These are phyloP conservation scores for Scheffersomyces stipitis DNA, from an alignment of 805 yeast species.

Conservation along the genomic window DNA sequence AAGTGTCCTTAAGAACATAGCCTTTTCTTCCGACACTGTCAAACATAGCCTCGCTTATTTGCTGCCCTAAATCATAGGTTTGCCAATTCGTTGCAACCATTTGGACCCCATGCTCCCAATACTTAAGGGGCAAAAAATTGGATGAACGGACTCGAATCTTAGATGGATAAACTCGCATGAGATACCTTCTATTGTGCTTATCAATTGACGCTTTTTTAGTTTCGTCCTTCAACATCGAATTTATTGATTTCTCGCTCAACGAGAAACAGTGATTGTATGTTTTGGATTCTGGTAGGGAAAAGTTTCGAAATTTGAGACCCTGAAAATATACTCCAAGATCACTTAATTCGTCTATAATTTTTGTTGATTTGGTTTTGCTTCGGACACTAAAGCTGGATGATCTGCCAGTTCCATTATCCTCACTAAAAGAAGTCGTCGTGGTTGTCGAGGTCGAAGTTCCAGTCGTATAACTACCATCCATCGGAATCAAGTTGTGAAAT, in stretches of 20 bases:
- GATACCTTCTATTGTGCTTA: constrained; percentile 72
- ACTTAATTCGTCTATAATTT: constrained; percentile 46
- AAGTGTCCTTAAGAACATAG: constrained; percentile 72
- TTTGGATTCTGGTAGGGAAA: constrained; percentile 84
- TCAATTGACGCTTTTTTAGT: constrained; percentile 54
- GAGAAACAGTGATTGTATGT: constrained; percentile 82
- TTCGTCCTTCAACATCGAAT: constrained; percentile 62
- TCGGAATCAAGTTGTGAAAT: constrained; percentile 12
- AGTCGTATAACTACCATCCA: constrained; percentile 20
- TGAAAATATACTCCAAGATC: constrained; percentile 68
- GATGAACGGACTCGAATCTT: constrained; percentile 72
- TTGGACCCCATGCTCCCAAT: constrained; percentile 87
- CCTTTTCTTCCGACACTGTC: constrained; percentile 62
- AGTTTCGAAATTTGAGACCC: constrained; percentile 78
- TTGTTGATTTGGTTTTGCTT: constrained; percentile 19
- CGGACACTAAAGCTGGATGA: constrained; percentile 20
- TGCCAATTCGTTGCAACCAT: constrained; percentile 99
- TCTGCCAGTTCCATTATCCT: constrained; percentile 26
- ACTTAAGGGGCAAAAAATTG: constrained; percentile 75
- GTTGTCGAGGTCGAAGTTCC: constrained; percentile 27
- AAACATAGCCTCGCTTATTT: constrained; percentile 81
- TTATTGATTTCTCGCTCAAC: constrained; percentile 70
- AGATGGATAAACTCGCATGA: constrained; percentile 89
- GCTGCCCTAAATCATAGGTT: constrained; percentile 85
- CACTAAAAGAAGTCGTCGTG: constrained; percentile 43